Evolutionary conservation across 495 filamentous ascomycete genomes (phyloP), one percentile per base, ranked within the genome.

Genomic region (Tuber brumale): DNA sequence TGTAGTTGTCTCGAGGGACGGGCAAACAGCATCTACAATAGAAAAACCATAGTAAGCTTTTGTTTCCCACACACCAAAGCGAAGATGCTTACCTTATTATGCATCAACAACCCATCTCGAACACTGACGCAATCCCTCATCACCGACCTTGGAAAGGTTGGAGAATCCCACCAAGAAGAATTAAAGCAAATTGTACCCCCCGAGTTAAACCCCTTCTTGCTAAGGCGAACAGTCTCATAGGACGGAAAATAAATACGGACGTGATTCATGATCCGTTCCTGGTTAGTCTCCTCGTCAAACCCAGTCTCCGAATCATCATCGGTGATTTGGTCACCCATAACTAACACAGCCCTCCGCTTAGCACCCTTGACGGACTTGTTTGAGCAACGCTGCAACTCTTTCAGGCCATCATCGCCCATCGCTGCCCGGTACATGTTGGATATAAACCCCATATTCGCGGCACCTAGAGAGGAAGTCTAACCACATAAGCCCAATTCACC

Each of bases 201-300:
- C 48, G 86, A 86, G 4, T 86, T 74, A 23, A 85, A 83, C 0
- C 90, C 90, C 1, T 89, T 90, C 48, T 85, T 89, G 70, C 92
- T 93, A 10, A 80, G 77, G 6, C 78, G 76, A 3, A 97, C 92
- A 1, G 94, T 97, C 1, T 91, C 85, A 1, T 87, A 82, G 0
- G 92, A 94, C 0, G 95, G 96, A 79, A 95, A 99, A 81, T 94
- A 97, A 5, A 97, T 87, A 0, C 89, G 88, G 77, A 94, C 89
- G 35, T 86, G 84, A 9, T 87, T 80, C 45, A 85, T 84, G 48
- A 94, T 82, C 9, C 74, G 45, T 18, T 86, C 84, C 48, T 84
- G 77, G 8, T 80, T 79, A 5, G 76, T 77, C 35, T 83, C 84
- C 27, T 84, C 76, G 19, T 77, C 74, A 61, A 76, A 84, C 43